Percentiles rank a stretch among this genome's conserved stretches.
Evolutionary conservation across 1,284 basidiomycete species (phyloP).

Genomic region (Malassezia arunalokei): DNA sequence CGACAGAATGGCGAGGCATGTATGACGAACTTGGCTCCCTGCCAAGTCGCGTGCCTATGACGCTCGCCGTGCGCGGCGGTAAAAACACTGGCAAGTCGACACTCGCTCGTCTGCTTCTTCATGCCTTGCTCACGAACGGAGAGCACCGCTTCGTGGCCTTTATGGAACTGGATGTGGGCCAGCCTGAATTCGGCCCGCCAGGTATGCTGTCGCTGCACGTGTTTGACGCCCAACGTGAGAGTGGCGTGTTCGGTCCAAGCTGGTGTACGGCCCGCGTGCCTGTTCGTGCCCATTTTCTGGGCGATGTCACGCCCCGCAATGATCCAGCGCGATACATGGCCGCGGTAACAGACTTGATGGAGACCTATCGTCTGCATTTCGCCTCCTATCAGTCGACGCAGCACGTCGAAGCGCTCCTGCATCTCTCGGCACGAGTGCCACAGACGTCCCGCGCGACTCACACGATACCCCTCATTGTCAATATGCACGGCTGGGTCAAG

Average conservation of each 20-base stretch:
- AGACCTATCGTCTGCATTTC: slow-evolving; percentile 50
- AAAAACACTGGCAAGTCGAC: slow-evolving; percentile 84
- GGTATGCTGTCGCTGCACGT: slow-evolving; percentile 73
- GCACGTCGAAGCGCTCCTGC: neutral
- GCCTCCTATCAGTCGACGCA: slow-evolving; percentile 4
- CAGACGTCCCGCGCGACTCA: neutral
- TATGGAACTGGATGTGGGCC: slow-evolving; percentile 82
- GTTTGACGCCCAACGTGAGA: slow-evolving; percentile 42
- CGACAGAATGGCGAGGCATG: slow-evolving; percentile 4
- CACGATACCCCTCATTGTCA: slow-evolving; percentile 64
- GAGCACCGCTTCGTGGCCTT: slow-evolving; percentile 63
- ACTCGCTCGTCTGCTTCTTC: slow-evolving; percentile 63
- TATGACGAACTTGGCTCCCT: neutral
- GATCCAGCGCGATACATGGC: slow-evolving; percentile 68
- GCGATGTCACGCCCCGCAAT: slow-evolving; percentile 63
- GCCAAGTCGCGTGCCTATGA: slow-evolving; percentile 11
- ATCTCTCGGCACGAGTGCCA: neutral
- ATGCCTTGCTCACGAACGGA: slow-evolving; percentile 53
- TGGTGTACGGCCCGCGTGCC: slow-evolving; percentile 54
- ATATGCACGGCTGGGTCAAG: slow-evolving; percentile 94
- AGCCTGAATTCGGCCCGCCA: slow-evolving; percentile 80
- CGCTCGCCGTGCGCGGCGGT: slow-evolving; percentile 62
- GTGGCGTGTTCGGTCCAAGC: slow-evolving; percentile 20
- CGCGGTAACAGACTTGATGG: slow-evolving; percentile 58
- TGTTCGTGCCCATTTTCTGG: slow-evolving; percentile 67